phyloP scores from a whole-genome alignment of 2,329 filamentous ascomycete species.

The Aspergillus tamarii region DNA sequence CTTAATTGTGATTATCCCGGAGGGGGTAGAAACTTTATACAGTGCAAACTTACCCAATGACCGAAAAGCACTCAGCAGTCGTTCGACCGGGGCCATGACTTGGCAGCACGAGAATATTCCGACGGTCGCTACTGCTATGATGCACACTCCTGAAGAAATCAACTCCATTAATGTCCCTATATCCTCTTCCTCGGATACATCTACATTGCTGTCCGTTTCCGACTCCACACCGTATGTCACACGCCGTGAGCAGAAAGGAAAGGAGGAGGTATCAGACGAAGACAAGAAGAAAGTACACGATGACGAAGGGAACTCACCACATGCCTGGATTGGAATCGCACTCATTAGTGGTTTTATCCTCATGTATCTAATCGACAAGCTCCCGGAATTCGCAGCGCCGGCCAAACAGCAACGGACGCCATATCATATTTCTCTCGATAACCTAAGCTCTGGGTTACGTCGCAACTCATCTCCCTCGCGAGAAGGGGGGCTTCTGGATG shows the following conservation, averaged over 20 bases:
- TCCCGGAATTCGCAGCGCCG: slow-evolving; percentile 73
- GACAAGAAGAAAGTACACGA: slow-evolving; percentile 40
- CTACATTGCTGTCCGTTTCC: not conserved
- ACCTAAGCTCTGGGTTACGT: slow-evolving; percentile 64
- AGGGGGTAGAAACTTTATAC: slow-evolving; percentile 90
- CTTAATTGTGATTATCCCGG: slow-evolving; percentile 94
- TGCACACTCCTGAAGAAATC: slow-evolving; percentile 1
- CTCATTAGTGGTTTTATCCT: slow-evolving; percentile 87
- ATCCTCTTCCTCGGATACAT: slow-evolving; percentile 1
- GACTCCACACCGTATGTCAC: slow-evolving; percentile 29
- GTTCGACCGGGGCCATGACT: slow-evolving; percentile 28
- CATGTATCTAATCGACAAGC: slow-evolving; percentile 93
- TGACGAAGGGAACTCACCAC: slow-evolving; percentile 55
- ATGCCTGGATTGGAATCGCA: slow-evolving; percentile 83
- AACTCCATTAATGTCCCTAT: not conserved
- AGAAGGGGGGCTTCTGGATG: slow-evolving; percentile 42
- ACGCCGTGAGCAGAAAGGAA: slow-evolving; percentile 27
- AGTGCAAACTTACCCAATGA: slow-evolving; percentile 48
- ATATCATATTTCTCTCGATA: slow-evolving; percentile 86
- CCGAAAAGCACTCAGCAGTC: slow-evolving; percentile 37
- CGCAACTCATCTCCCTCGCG: slow-evolving; percentile 46
- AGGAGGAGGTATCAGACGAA: slow-evolving; percentile 35
- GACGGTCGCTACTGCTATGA: slow-evolving; percentile 16
- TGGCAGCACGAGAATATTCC: slow-evolving; percentile 33
- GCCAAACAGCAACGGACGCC: slow-evolving; percentile 68